Percentiles rank a stretch among this genome's conserved stretches.
Evolutionary conservation across 139 green algal genomes (phyloP).

Genomic region (Chlorella sp.): DNA sequence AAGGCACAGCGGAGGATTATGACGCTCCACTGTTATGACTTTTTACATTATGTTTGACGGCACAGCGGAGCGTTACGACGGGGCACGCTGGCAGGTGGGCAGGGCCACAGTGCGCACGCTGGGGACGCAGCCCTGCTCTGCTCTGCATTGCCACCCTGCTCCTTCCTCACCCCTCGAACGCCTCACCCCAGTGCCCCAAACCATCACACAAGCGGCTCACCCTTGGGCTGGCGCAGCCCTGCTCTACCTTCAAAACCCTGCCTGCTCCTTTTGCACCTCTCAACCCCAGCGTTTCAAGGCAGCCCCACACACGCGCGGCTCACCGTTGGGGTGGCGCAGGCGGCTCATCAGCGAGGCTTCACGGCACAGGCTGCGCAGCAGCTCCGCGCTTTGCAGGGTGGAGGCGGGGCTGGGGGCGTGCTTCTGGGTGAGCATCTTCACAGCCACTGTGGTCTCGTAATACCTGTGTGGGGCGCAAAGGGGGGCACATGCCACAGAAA

Average conservation of each 20-base stretch:
- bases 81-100: background rate
- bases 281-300: background rate
- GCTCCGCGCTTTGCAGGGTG: background rate
- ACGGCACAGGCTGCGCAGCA: conserved; percentile 12
- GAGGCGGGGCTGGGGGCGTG: background rate
- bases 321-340: conserved; percentile 59
- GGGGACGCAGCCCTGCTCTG: background rate
- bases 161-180: background rate
- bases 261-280: no score
- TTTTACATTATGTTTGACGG: no score
- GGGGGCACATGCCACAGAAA: no score
- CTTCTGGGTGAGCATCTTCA: background rate
- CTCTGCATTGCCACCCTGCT: background rate
- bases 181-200: background rate
- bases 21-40: no score
- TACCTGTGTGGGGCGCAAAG: background rate
- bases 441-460: background rate
- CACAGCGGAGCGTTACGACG: no score
- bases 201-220: background rate
- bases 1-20: no score
- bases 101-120: no score
- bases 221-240: conserved; percentile 63
- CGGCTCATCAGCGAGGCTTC: conserved; percentile 61
- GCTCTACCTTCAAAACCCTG: no score
- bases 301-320: background rate